Conservation (phyloP, 345 rosid genomes). For the Eucalyptus polybractea region DNA sequence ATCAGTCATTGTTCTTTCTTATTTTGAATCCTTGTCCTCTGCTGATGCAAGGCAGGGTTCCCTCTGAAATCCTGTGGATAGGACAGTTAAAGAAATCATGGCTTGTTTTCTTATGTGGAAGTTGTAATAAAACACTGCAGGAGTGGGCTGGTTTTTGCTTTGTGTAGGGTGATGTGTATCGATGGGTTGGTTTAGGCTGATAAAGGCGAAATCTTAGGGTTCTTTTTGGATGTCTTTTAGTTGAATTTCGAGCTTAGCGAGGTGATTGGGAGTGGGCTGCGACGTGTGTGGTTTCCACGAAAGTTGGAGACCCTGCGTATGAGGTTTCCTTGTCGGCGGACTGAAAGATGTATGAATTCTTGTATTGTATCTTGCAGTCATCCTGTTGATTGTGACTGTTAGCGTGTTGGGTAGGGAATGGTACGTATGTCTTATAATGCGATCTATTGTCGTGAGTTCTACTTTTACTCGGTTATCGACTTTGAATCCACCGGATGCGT, state of each 20-base stretch:
- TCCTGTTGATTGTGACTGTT: background rate
- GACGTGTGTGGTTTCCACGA: background rate
- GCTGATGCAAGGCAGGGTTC: no score
- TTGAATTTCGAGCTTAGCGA: background rate
- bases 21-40: no score
- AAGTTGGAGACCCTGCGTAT: background rate
- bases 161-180: background rate
- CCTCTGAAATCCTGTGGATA: no score
- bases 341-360: background rate
- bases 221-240: background rate
- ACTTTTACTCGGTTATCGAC: background rate
- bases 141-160: background rate
- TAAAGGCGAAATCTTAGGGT: background rate
- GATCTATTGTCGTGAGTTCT: background rate
- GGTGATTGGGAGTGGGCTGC: background rate
- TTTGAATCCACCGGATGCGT: background rate
- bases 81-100: no score
- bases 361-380: background rate
- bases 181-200: background rate
- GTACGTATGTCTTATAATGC: background rate
- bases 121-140: no score
- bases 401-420: background rate
- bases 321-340: background rate
- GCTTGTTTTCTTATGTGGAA: no score
- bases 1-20: no score